These are phyloP conservation scores for Coffea humblotiana DNA, from an alignment of 305 asterid species.

Conservation along the genomic window DNA sequence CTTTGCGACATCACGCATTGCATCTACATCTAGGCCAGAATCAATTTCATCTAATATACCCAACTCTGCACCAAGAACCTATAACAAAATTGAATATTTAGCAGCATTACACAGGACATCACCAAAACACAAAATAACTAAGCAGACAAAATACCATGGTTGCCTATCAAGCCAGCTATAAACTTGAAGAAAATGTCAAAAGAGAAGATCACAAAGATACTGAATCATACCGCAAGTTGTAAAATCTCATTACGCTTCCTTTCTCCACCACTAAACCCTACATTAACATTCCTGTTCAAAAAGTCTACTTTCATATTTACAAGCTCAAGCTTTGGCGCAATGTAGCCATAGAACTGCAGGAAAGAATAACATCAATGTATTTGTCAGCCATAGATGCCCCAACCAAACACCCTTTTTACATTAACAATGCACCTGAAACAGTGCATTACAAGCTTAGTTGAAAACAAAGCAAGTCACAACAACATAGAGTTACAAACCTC, in stretches of 20 bases:
- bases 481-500: constrained; percentile 52
- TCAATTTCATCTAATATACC: constrained; percentile 92
- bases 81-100: constrained; percentile 26
- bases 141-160: neutral
- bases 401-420: neutral
- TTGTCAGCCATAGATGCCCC: constrained; percentile 1
- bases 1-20: constrained; percentile 85
- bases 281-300: constrained; percentile 90
- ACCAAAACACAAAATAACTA: neutral
- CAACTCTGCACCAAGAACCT: constrained; percentile 97
- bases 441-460: constrained; percentile 1
- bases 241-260: constrained; percentile 95
- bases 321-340: constrained; percentile 78
- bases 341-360: constrained; percentile 81
- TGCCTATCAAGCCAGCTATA: neutral
- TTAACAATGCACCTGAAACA: neutral
- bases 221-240: constrained; percentile 87
- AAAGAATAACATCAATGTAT: constrained; percentile 21
- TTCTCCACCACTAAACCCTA: constrained; percentile 99
- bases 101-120: neutral
- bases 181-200: constrained; percentile 6
- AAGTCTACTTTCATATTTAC: constrained; percentile 89
- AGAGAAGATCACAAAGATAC: constrained; percentile 44
- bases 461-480: neutral
- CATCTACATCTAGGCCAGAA: constrained; percentile 97